These are phyloP conservation scores for Globisporangium orthogonon DNA, from an alignment of 352 stramenopile genomes.

Conservation along the genomic window DNA sequence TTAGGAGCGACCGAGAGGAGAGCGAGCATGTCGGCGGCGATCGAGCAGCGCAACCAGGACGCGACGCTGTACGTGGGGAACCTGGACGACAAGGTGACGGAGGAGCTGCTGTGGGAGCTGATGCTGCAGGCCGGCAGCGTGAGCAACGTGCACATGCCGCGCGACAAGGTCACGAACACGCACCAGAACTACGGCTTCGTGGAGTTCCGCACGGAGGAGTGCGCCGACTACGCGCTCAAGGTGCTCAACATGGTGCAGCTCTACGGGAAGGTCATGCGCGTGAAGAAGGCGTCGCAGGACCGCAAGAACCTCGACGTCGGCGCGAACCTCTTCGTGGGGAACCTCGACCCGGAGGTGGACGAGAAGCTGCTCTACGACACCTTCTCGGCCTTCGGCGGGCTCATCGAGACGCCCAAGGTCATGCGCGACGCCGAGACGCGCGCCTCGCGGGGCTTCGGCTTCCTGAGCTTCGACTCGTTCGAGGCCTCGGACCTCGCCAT, in stretches of 20 bases:
- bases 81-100: slow-evolving; percentile 92
- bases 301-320: slow-evolving; percentile 96
- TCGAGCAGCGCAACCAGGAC: slow-evolving; percentile 91
- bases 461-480: slow-evolving; percentile 97
- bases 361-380: slow-evolving; percentile 99
- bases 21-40: slow-evolving; percentile 77
- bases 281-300: slow-evolving; percentile 96
- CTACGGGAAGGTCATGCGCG: slow-evolving; percentile 93
- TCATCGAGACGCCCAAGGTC: slow-evolving; percentile 95
- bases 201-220: slow-evolving; percentile 96
- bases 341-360: slow-evolving; percentile 95
- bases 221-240: slow-evolving; percentile 98
- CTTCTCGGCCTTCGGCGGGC: slow-evolving; percentile 97
- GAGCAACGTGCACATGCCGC: slow-evolving; percentile 97
- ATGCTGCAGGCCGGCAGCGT: slow-evolving; percentile 94
- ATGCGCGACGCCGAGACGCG: slow-evolving; percentile 92
- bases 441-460: slow-evolving; percentile 94
- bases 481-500: slow-evolving; percentile 97
- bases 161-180: slow-evolving; percentile 95
- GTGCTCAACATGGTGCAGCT: slow-evolving; percentile 99
- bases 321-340: slow-evolving; percentile 98
- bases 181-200: slow-evolving; percentile 98
- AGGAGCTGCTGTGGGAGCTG: slow-evolving; percentile 97
- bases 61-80: slow-evolving; percentile 98
- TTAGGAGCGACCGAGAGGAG: not conserved